phyloP scores from a whole-genome alignment of 2,329 filamentous ascomycete genomes.

The Fusarium setosum region DNA sequence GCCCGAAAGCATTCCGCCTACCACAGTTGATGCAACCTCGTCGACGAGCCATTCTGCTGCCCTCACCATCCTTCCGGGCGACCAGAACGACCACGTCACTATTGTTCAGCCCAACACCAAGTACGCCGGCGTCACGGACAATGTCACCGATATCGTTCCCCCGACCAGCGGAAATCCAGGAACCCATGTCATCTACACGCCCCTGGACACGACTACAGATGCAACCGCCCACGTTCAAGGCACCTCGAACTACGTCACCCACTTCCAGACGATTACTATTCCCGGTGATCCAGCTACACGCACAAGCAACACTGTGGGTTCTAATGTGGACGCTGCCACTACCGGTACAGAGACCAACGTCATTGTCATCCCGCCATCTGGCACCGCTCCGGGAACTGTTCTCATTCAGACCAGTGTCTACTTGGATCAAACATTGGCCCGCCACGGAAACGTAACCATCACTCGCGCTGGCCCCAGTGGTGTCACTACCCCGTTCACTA shows the following conservation, averaged over 20 bases:
- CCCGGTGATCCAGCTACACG: slow-evolving; percentile 28
- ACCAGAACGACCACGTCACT: slow-evolving; percentile 26
- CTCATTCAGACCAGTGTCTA: slow-evolving; percentile 32
- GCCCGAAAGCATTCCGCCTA: not conserved
- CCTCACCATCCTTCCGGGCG: slow-evolving; percentile 21
- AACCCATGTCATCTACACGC: slow-evolving; percentile 29
- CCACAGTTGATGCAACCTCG: not conserved
- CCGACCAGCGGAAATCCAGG: slow-evolving; percentile 18
- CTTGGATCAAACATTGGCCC: slow-evolving; percentile 23
- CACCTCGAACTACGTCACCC: slow-evolving; percentile 21
- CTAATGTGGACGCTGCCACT: slow-evolving; percentile 4
- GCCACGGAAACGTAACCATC: slow-evolving; percentile 29
- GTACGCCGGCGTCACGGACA: slow-evolving; percentile 25
- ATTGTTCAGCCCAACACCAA: slow-evolving; percentile 28
- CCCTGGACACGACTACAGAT: not conserved
- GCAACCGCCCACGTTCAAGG: not conserved
- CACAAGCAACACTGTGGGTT: not conserved
- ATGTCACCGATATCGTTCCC: slow-evolving; percentile 24
- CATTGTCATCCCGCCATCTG: slow-evolving; percentile 33
- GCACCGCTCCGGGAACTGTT: slow-evolving; percentile 30
- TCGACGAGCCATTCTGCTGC: slow-evolving; percentile 17
- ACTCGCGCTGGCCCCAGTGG: slow-evolving; percentile 21
- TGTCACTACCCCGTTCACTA: slow-evolving; percentile 21
- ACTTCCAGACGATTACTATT: slow-evolving; percentile 27
- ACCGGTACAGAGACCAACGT: slow-evolving; percentile 30